Conservation (phyloP, 192 early-diverging fungal genomes). For the Linnemannia elongata region DNA sequence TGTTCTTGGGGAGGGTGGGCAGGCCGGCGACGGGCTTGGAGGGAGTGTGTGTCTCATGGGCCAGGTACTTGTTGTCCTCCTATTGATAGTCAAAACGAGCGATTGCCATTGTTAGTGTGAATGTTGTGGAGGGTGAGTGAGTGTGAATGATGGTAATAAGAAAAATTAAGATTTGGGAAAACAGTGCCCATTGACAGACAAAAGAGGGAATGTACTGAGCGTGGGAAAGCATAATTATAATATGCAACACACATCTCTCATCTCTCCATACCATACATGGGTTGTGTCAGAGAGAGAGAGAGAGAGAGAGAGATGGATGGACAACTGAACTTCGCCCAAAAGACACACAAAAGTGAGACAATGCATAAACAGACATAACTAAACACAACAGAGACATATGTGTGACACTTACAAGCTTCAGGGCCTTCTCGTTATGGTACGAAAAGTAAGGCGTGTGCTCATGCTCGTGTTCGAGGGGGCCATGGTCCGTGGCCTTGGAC, state of each 20-base stretch:
- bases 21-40: constrained; percentile 36
- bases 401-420: constrained; percentile 45
- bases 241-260: neutral
- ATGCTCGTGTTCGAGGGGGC: constrained; percentile 30
- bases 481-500: constrained; percentile 30
- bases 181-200: neutral
- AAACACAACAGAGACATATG: neutral
- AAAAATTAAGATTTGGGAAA: neutral
- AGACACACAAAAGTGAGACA: neutral
- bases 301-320: neutral
- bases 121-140: neutral
- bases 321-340: neutral
- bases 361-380: neutral
- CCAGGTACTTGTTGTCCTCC: constrained; percentile 58
- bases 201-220: neutral
- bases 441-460: constrained; percentile 55
- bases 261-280: neutral
- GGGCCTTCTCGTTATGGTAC: constrained; percentile 49
- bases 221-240: neutral
- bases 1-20: constrained; percentile 16
- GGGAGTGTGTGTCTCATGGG: constrained; percentile 56
- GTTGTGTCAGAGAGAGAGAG: neutral
- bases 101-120: neutral
- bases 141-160: neutral
- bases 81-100: neutral